These are phyloP conservation scores for Pyrenophora teres DNA, from an alignment of 2,329 filamentous ascomycete genomes.

Conservation along the genomic window DNA sequence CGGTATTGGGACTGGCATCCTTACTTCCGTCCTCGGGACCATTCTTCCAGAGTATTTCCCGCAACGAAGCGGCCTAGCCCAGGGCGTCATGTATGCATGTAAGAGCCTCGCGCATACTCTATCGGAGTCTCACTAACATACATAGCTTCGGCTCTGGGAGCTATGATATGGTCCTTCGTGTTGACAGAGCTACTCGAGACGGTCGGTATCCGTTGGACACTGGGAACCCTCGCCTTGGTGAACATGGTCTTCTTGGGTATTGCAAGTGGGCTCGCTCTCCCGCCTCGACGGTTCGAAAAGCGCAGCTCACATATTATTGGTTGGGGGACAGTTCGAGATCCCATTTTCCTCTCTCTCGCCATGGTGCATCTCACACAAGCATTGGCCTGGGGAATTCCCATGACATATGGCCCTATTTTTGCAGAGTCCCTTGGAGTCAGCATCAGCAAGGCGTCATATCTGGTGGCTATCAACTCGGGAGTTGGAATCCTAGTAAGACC, in stretches of 20 bases:
- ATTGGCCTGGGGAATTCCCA: constrained; percentile 53
- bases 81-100: constrained; percentile 24
- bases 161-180: constrained; percentile 15
- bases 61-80: constrained; percentile 48
- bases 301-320: constrained; percentile 48
- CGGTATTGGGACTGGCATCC: constrained; percentile 52
- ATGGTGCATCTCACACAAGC: constrained; percentile 47
- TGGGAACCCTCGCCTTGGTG: constrained; percentile 49
- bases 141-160: constrained; percentile 23
- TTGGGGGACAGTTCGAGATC: constrained; percentile 44
- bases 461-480: constrained; percentile 54
- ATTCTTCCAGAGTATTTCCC: constrained; percentile 58
- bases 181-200: constrained; percentile 50
- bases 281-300: constrained; percentile 46
- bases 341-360: constrained; percentile 51
- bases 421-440: constrained; percentile 52
- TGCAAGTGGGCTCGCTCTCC: constrained; percentile 44
- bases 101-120: background rate
- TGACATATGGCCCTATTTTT: constrained; percentile 57
- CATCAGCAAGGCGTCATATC: constrained; percentile 49
- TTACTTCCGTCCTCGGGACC: constrained; percentile 53
- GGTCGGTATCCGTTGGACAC: constrained; percentile 53
- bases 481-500: constrained; percentile 55
- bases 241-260: constrained; percentile 48
- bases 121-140: background rate